Percentiles rank a stretch among this genome's conserved stretches.
Evolutionary conservation across 2,329 filamentous ascomycete genomes (phyloP).

Genomic region (Fusarium citri): DNA sequence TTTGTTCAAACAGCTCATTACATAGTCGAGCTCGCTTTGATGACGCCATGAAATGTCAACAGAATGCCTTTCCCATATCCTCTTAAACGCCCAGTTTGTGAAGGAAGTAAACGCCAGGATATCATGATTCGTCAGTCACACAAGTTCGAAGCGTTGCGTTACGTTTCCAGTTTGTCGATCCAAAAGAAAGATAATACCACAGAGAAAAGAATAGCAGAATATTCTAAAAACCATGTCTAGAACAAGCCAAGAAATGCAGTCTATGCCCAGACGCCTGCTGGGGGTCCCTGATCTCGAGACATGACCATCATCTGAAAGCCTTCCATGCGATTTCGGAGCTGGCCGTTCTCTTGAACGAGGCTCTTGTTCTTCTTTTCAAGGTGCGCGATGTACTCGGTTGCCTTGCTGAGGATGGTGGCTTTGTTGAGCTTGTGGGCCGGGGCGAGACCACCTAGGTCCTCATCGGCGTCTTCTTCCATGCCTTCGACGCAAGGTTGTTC

Average conservation of each 20-base stretch:
- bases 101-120: slow-evolving; percentile 41
- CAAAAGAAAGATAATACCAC: slow-evolving; percentile 27
- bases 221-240: slow-evolving; percentile 9
- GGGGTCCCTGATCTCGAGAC: slow-evolving; percentile 42
- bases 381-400: slow-evolving; percentile 54
- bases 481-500: slow-evolving; percentile 73
- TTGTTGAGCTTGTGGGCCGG: slow-evolving; percentile 94
- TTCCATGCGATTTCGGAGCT: slow-evolving; percentile 48
- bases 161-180: slow-evolving; percentile 23
- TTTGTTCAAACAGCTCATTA: slow-evolving; percentile 30
- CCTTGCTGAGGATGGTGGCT: slow-evolving; percentile 73
- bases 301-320: slow-evolving; percentile 48
- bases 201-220: slow-evolving; percentile 4
- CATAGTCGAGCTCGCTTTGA: slow-evolving; percentile 15
- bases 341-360: slow-evolving; percentile 49
- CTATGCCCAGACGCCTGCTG: slow-evolving; percentile 45
- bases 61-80: slow-evolving; percentile 13
- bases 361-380: slow-evolving; percentile 52
- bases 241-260: neutral
- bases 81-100: slow-evolving; percentile 1
- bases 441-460: slow-evolving; percentile 77
- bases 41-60: slow-evolving; percentile 34
- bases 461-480: slow-evolving; percentile 70
- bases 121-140: slow-evolving; percentile 47
- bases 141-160: slow-evolving; percentile 28